Base-by-base conservation (phyloP, 495 filamentous ascomycete genomes). In the Tuber borchii region DNA sequence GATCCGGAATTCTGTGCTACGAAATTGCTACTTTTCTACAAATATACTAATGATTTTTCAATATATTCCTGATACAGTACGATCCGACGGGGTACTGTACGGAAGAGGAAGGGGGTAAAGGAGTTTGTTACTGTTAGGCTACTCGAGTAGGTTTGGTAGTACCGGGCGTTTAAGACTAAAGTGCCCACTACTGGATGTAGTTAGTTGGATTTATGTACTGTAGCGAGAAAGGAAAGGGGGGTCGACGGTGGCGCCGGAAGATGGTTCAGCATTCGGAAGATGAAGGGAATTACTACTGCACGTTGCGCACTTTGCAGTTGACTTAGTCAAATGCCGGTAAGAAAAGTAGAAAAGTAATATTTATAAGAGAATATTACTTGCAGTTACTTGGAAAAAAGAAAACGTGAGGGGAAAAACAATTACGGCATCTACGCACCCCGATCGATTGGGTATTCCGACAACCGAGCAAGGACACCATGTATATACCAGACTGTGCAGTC, bases 371-470 rank as follows among this genome's bases (percentile, higher is more conserved):
- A 61, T 26, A 61, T 26, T n/a, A 14, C 6, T 26, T 48, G 46
- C 17, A 20, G 45, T 20, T 20, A 9, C 20, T 51, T n/a, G 19
- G 22, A 9, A 2, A 51, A 19, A 51, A 51, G 0, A 56, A 56
- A 56, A n/a, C 1, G 9, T 14, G 8, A 14, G 2, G 48, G 12
- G 9, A 56, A 56, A 56, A 56, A 56, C 48, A 56, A 56, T 51
- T 51, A n/a, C 46, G 22, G 22, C 48, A 75, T 22, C 72, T 79
- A 76, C 76, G 73, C 76, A 76, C 48, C 73, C 73, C 70, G 73
- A 79, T 79, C 78, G 65, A 71, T 75, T 79, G 65, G 78, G 9
- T n/a, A 70, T 79, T 77, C 78, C 78, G 76, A 75, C 72, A 61
- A 43, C 76, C 40, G 76, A 70, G 73, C 70, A 71, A 73, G 70